Conservation (phyloP, 257 asterid species). For the Paulownia fortunei region DNA sequence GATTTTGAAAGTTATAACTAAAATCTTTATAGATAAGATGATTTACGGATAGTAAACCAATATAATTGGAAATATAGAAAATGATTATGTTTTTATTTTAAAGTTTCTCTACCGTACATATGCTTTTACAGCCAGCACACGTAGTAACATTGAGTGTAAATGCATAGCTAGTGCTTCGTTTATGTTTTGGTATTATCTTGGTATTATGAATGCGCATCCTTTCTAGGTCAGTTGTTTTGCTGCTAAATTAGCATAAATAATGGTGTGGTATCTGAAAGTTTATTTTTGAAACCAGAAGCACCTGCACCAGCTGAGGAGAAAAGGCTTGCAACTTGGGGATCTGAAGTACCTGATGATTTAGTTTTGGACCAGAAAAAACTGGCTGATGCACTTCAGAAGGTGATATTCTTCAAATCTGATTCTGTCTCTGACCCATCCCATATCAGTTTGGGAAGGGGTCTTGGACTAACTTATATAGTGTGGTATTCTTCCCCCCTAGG, state of each 20-base stretch:
- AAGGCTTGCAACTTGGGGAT: conserved; percentile 87
- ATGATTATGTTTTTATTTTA: not conserved
- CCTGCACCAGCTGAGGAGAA: conserved; percentile 65
- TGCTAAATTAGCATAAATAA: not conserved
- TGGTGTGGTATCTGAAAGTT: conserved; percentile 24
- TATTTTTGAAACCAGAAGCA: conserved; percentile 46
- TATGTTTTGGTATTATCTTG: not conserved
- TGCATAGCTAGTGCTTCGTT: not conserved
- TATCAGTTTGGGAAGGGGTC: not conserved
- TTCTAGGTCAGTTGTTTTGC: not conserved
- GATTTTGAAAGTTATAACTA: not conserved
- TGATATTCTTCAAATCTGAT: conserved; percentile 27
- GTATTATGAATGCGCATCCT: not conserved
- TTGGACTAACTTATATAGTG: not conserved
- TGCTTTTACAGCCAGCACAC: not conserved
- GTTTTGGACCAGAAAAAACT: conserved; percentile 72
- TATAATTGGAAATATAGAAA: not conserved
- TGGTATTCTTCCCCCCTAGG: not conserved
- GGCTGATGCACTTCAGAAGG: conserved; percentile 80
- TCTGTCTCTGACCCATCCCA: not conserved
- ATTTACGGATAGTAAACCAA: not conserved
- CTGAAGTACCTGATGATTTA: conserved; percentile 87
- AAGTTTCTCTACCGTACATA: not conserved
- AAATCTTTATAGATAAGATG: not conserved
- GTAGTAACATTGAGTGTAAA: not conserved